Base-by-base conservation (phyloP, 805 yeast species). In the Nakazawaea siamensis region DNA sequence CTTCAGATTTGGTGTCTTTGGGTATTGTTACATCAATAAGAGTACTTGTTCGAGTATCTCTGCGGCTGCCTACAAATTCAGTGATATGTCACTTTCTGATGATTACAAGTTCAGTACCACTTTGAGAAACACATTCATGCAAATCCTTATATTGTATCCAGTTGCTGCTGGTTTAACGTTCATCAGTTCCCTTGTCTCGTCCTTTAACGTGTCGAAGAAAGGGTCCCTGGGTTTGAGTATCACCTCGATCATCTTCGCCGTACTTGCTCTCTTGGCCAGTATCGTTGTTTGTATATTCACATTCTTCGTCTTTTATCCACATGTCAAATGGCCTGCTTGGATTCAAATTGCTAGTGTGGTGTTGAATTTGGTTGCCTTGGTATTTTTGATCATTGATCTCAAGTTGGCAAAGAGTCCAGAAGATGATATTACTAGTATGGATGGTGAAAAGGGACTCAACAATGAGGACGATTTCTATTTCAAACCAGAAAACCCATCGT, bases 261-360 rank as follows among this genome's bases (percentile, higher is more conserved):
- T 71, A 17, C 27, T 80, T 9, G 62, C 77, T 0, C 76, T 80
- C 50, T 41, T 75, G 12, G 62, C 69, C 9, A 57, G 84, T 8
- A 67, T 79, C 1, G 43, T 80, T 27, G 56, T 69, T 17, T 71
- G 80, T 35, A 55, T 82, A 9, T 66, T 76, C 19, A 60, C 63
- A 0, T 64, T 80, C 25, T 47, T 83, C 33, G 57, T 74, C 12
- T 82, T 78, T 51, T 69, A 64, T 45, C 92, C 92, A 7, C 61
- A 76, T 41, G 64, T 79, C 13, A 56, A 65, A 5, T 82, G 88
- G 88, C 66, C 76, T n/a, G 66, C 78, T 7, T 82, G 90, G 88
- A 51, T 78, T 23, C 61, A 79, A 47, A 66, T 81, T 19, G 86
- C 80, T 1, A 69, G 84, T 4, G 80, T 83, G 10, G 79, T 65